Evolutionary conservation across 768 basidiomycete species (phyloP), one percentile per base, ranked within the genome.

Genomic region (Termitomyces sp.): DNA sequence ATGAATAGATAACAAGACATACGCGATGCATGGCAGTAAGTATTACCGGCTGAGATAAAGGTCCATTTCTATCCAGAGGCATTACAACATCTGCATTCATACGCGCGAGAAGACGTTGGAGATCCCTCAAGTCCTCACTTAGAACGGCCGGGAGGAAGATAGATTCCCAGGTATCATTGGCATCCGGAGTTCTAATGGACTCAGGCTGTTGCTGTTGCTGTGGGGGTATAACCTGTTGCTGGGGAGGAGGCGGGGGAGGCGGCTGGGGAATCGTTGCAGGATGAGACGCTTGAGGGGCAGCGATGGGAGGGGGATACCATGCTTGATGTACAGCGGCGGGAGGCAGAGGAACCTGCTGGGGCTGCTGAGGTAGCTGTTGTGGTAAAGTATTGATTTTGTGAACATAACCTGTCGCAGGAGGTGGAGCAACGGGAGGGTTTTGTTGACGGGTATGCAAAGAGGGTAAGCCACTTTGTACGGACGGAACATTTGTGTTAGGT

Each of bases 1-100:
- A 47, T 3, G 32, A 48, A 23, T 37, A 25, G 17, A 42, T 34
- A 34, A 42, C 52, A 60, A 17, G 40, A 75, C 88, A 61, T 74
- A 91, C 90, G 55, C 91, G 79, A 66, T 91, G 89, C 61, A 93
- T 82, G 62, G 91, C 80, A 25, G 91, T 91, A 65, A 93, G 74
- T 60, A 92, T 78, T 47, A 93, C 91, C 25, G 91, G 90, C 67
- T 92, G 91, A 19, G 90, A 92, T 39, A 93, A 76, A 16, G 89
- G 84, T 35, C 80, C 75, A 28, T 79, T 73, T 25, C 85, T 83
- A 64, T 82, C 88, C 63, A 88, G 66, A 47, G 91, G 91, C 84
- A 93, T 87, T 60, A 92, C 79, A 40, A 88, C 65, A 54, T 93
- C 90, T 10, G 91, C 87, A 64, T 86, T 90, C 23, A 85, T 91